A percentile compares a stretch with the other conserved stretches of the same genome.
These are phyloP conservation scores for Rhizopogon sp. DNA, from an alignment of 768 basidiomycete genomes.

Conservation along the genomic window DNA sequence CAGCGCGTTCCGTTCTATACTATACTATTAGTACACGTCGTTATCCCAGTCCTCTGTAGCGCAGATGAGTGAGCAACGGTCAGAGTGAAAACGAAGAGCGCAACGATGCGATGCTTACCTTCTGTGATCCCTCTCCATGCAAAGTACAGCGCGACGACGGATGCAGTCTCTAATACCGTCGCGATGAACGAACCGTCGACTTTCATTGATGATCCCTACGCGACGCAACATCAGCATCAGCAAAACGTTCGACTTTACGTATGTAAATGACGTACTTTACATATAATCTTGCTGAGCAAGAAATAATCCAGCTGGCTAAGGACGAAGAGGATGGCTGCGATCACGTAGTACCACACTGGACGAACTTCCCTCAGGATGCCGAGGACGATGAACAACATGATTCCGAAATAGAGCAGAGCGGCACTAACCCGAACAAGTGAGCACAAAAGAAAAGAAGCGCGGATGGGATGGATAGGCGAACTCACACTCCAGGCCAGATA, in stretches of 20 bases:
- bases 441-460: not conserved
- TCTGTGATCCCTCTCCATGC: conserved; percentile 92
- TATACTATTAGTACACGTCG: conserved; percentile 36
- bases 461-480: conserved; percentile 10
- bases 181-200: conserved; percentile 87
- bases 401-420: conserved; percentile 58
- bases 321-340: conserved; percentile 72
- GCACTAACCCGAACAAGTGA: conserved; percentile 36
- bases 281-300: conserved; percentile 73
- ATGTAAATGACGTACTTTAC: conserved; percentile 40
- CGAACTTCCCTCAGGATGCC: conserved; percentile 70
- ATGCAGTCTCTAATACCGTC: conserved; percentile 75
- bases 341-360: conserved; percentile 76
- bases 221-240: not conserved
- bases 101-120: conserved; percentile 37
- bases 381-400: conserved; percentile 82
- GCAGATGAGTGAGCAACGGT: conserved; percentile 1
- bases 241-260: conserved; percentile 20
- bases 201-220: conserved; percentile 55
- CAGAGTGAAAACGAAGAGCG: not conserved
- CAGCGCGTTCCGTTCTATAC: conserved; percentile 2
- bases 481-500: conserved; percentile 76
- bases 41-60: conserved; percentile 46
- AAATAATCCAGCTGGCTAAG: conserved; percentile 82
- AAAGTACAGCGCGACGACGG: conserved; percentile 62